A percentile compares a stretch with the other conserved stretches of the same genome.
Evolutionary conservation across 176 grass and related monocot genomes (phyloP).

Genomic region (Otatea glauca): DNA sequence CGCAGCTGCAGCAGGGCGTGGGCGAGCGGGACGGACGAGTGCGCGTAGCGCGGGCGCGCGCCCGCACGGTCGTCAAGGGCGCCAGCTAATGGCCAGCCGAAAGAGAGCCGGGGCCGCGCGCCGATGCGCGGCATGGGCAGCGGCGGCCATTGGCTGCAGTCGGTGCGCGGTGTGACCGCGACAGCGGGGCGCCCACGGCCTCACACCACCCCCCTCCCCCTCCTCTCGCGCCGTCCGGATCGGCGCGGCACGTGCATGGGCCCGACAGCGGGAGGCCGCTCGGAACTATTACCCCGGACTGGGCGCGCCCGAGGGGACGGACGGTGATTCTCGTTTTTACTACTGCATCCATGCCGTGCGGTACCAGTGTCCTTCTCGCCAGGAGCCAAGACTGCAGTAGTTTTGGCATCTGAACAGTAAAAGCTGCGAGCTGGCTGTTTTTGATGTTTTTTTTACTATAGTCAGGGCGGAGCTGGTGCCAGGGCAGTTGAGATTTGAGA

Average conservation of each 20-base stretch:
- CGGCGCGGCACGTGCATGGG: slow-evolving; percentile 36
- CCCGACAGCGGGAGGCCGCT: background rate
- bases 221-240: background rate
- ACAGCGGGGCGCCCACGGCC: background rate
- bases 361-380: background rate
- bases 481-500: too few species aligned
- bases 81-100: background rate
- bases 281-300: background rate
- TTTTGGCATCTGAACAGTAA: background rate
- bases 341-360: background rate
- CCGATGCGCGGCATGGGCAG: background rate
- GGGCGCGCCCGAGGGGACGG: background rate
- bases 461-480: too few species aligned
- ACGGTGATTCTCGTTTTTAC: slow-evolving; percentile 15
- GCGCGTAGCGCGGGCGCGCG: too few species aligned
- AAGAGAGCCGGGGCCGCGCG: background rate
- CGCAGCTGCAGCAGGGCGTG: too few species aligned
- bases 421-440: background rate
- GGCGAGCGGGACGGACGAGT: too few species aligned
- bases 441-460: too few species aligned
- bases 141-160: slow-evolving; percentile 24
- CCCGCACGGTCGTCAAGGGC: background rate
- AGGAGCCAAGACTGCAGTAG: too few species aligned
- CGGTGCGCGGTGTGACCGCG: slow-evolving; percentile 23
- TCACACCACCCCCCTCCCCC: background rate